Evolutionary conservation across 306 rosid species (phyloP).

Genomic region (Prunus mira): DNA sequence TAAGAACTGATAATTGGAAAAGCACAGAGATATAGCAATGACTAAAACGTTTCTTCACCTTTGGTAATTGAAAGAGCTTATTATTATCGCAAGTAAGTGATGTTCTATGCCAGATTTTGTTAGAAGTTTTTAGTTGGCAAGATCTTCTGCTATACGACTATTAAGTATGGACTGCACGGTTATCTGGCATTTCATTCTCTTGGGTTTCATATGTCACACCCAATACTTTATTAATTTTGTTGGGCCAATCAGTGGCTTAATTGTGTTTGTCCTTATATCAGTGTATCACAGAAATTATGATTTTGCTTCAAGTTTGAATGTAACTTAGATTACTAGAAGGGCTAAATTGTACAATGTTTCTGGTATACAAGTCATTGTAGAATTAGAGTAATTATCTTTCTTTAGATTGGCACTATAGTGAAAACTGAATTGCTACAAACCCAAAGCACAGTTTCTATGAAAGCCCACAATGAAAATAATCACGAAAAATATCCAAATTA

Average conservation of each 20-base stretch:
- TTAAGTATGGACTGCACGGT: background rate
- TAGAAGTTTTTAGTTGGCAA: background rate
- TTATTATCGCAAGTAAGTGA: too few relatives aligned
- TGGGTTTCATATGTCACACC: background rate
- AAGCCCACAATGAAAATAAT: background rate
- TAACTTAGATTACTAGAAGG: too few relatives aligned
- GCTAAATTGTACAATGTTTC: background rate
- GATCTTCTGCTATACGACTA: background rate
- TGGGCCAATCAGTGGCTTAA: too few relatives aligned
- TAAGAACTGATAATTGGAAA: background rate
- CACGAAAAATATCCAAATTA: background rate
- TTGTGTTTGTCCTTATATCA: too few relatives aligned
- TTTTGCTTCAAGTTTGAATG: too few relatives aligned
- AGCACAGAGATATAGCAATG: background rate
- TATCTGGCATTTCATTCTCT: background rate
- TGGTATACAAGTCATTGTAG: background rate
- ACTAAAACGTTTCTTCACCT: background rate
- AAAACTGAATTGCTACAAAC: background rate
- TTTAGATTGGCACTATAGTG: background rate
- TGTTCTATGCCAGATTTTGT: background rate
- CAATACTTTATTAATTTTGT: background rate
- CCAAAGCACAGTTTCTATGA: background rate
- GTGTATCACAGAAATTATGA: too few relatives aligned
- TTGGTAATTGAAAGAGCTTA: background rate
- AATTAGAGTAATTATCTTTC: background rate